Evolutionary conservation across 139 green algal species (phyloP).

Genomic region (Micractinium conductrix): DNA sequence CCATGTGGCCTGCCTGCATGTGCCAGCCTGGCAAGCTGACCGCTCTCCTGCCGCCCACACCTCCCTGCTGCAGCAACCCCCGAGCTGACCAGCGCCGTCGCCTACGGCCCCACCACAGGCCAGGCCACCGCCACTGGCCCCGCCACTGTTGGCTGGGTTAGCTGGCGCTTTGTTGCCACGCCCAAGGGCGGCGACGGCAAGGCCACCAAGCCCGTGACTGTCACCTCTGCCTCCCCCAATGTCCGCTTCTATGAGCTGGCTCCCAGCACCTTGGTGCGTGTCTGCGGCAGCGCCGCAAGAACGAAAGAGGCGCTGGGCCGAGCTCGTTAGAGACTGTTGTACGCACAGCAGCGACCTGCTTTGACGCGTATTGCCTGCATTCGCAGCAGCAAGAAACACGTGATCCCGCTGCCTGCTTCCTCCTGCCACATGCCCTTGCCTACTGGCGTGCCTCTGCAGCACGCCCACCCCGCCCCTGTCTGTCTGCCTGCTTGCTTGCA

Average conservation of each 20-base stretch:
- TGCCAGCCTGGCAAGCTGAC: background rate
- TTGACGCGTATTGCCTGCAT: background rate
- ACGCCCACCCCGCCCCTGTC: background rate
- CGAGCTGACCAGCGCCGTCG: background rate
- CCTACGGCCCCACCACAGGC: conserved; percentile 6
- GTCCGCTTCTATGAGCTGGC: background rate
- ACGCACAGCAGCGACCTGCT: too few species aligned
- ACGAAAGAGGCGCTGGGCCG: background rate
- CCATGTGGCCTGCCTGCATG: background rate
- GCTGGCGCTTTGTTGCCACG: background rate
- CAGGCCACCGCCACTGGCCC: background rate
- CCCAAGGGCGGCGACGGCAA: background rate
- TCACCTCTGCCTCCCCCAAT: background rate
- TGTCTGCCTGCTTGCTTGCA: background rate
- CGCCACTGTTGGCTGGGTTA: background rate
- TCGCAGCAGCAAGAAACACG: background rate
- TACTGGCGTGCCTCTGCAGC: background rate
- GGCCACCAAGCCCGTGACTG: background rate
- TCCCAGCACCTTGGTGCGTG: background rate
- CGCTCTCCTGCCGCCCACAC: background rate
- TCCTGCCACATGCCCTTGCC: background rate
- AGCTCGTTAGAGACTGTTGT: too few species aligned
- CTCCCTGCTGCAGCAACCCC: too few species aligned
- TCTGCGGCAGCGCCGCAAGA: background rate
- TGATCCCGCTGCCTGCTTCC: background rate